Conservation (phyloP, 1,284 basidiomycete species). For the Rhodotorula mucilaginosa region DNA sequence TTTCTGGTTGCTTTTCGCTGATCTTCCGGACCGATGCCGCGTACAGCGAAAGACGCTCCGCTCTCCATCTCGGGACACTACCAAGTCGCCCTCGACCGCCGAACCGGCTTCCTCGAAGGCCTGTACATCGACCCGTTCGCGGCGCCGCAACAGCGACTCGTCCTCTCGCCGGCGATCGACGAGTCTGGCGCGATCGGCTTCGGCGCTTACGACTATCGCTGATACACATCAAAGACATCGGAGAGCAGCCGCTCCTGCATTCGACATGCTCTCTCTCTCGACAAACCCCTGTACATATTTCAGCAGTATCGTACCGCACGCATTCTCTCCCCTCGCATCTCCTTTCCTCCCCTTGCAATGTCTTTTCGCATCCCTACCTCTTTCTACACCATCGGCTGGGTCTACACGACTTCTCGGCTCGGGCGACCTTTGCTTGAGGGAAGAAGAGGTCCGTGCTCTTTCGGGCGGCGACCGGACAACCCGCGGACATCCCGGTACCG, state of each 20-base stretch:
- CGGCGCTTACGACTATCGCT: constrained; percentile 7
- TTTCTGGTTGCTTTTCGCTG: background rate
- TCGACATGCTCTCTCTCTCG: background rate
- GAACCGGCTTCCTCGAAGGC: constrained; percentile 34
- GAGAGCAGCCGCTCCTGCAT: background rate
- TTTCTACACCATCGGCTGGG: too few species aligned
- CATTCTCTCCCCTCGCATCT: too few species aligned
- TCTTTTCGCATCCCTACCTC: too few species aligned
- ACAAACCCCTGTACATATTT: background rate
- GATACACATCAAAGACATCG: background rate
- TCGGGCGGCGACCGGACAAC: background rate
- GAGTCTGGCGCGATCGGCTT: constrained; percentile 3
- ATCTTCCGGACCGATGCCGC: too few species aligned
- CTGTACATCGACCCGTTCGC: constrained; percentile 36
- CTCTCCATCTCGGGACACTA: constrained; percentile 37
- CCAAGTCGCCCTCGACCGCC: constrained; percentile 24
- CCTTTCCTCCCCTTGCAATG: too few species aligned
- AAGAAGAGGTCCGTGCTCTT: background rate
- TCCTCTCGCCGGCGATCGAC: constrained; percentile 13
- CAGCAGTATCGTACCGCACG: too few species aligned
- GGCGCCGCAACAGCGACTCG: constrained; percentile 31
- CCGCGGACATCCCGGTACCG: constrained; percentile 5
- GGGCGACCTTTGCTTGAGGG: too few species aligned
- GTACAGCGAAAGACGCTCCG: constrained; percentile 25
- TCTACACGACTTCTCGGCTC: too few species aligned